phyloP scores from a whole-genome alignment of 2,329 filamentous ascomycete species.

The Phialophora expanda region DNA sequence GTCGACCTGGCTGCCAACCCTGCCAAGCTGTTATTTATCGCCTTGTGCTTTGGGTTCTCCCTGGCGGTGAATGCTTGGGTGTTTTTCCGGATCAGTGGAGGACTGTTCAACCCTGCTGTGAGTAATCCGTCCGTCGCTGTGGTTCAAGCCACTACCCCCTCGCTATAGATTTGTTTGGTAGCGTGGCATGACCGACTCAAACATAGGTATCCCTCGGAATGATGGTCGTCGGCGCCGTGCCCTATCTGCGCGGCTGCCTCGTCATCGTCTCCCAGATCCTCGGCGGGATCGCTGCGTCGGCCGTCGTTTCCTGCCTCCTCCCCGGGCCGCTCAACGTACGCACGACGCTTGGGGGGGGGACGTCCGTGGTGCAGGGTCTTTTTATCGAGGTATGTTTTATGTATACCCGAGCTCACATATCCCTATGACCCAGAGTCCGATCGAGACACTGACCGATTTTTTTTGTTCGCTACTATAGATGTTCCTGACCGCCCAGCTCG shows the following conservation, averaged over 20 bases:
- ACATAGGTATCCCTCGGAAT: conserved; percentile 62
- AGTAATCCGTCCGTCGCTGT: conserved; percentile 21
- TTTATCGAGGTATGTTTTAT: conserved; percentile 56
- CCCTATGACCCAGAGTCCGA: neutral
- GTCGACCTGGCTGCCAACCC: conserved; percentile 18
- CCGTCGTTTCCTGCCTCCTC: conserved; percentile 62
- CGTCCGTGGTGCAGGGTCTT: conserved; percentile 62
- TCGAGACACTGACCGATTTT: neutral
- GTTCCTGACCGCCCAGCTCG: conserved; percentile 67
- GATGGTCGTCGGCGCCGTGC: conserved; percentile 61
- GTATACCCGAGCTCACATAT: neutral
- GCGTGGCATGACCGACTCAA: neutral
- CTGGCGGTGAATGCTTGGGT: conserved; percentile 60
- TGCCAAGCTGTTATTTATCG: conserved; percentile 19
- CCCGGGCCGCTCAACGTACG: conserved; percentile 61
- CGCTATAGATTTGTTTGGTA: neutral
- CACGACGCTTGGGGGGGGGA: conserved; percentile 59
- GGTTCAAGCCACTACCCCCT: neutral
- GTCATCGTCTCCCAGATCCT: conserved; percentile 63
- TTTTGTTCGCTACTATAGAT: conserved; percentile 49
- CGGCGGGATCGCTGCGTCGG: conserved; percentile 64
- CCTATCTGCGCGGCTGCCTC: conserved; percentile 56
- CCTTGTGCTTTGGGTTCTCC: conserved; percentile 52
- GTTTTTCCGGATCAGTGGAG: conserved; percentile 59
- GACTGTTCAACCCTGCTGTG: conserved; percentile 58